A percentile compares a stretch with the other conserved stretches of the same genome.
Conservation (phyloP, 73 alveolate species). For the Diophrys sp. region DNA sequence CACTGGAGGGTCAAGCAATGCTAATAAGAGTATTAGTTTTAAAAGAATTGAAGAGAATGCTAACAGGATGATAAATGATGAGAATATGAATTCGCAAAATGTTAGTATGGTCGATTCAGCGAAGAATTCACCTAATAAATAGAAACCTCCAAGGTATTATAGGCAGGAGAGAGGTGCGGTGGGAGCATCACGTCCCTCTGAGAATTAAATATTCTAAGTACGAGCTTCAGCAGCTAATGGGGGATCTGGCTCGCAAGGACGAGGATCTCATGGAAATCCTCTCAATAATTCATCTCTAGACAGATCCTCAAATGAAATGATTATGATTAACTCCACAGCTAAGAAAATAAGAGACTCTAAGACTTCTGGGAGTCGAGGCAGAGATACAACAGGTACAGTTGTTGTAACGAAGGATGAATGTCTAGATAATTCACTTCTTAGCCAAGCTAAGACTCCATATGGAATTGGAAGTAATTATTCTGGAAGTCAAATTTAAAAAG, state of each 20-base stretch:
- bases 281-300: not conserved
- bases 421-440: not conserved
- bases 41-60: not conserved
- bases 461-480: not conserved
- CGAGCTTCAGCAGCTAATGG: not conserved
- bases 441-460: not conserved
- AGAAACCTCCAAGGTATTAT: not conserved
- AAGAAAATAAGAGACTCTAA: not conserved
- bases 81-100: not conserved
- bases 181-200: too few species aligned
- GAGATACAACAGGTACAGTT: not conserved
- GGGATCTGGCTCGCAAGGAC: not conserved
- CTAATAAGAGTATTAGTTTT: not conserved
- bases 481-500: too few species aligned
- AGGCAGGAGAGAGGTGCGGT: not conserved
- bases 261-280: too few species aligned
- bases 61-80: not conserved
- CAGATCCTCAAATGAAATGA: not conserved
- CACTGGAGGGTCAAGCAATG: too few species aligned
- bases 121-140: not conserved
- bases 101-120: not conserved
- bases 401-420: not conserved
- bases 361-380: not conserved
- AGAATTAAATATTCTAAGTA: too few species aligned
- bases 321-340: not conserved